Percentiles rank a stretch among this genome's conserved stretches.
Conservation (phyloP, 495 filamentous ascomycete species). For the Clohesyomyces aquaticus region DNA sequence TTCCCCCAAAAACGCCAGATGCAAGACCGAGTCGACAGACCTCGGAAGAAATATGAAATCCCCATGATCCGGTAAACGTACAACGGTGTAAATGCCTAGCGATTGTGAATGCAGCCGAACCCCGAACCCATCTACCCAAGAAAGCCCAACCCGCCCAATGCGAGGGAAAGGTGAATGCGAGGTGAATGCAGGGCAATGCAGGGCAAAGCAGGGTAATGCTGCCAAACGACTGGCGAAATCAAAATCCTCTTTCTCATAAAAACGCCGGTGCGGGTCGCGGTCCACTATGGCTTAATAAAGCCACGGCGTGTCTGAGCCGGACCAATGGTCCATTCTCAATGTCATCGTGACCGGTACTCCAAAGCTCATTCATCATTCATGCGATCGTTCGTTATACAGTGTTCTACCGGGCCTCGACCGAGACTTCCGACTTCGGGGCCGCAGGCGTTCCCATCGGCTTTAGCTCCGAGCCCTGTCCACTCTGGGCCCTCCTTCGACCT, state of each 20-base stretch:
- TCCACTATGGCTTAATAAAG: too few relatives aligned
- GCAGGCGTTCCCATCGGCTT: slow-evolving; percentile 39
- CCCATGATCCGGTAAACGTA: too few relatives aligned
- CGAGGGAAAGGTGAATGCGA: too few relatives aligned
- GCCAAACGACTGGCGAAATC: not conserved
- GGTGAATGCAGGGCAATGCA: slow-evolving; percentile 3
- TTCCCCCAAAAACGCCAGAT: too few relatives aligned
- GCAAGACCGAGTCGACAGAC: too few relatives aligned
- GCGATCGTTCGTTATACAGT: not conserved
- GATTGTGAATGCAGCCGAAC: slow-evolving; percentile 14
- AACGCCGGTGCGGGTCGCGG: not conserved
- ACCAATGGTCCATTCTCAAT: not conserved
- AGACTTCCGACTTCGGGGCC: slow-evolving; percentile 16
- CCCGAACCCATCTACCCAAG: not conserved
- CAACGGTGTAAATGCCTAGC: too few relatives aligned
- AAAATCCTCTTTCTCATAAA: not conserved
- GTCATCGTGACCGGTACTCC: not conserved
- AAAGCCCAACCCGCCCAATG: not conserved
- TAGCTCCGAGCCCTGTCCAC: slow-evolving; percentile 65
- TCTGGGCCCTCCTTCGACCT: slow-evolving; percentile 74
- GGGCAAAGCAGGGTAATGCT: slow-evolving; percentile 1
- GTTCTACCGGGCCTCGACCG: slow-evolving; percentile 20
- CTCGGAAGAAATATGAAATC: too few relatives aligned
- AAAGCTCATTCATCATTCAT: not conserved
- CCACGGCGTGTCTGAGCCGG: not conserved